These are phyloP conservation scores for Trichoderma semiorbis DNA, from an alignment of 2,329 filamentous ascomycete genomes.

Conservation along the genomic window DNA sequence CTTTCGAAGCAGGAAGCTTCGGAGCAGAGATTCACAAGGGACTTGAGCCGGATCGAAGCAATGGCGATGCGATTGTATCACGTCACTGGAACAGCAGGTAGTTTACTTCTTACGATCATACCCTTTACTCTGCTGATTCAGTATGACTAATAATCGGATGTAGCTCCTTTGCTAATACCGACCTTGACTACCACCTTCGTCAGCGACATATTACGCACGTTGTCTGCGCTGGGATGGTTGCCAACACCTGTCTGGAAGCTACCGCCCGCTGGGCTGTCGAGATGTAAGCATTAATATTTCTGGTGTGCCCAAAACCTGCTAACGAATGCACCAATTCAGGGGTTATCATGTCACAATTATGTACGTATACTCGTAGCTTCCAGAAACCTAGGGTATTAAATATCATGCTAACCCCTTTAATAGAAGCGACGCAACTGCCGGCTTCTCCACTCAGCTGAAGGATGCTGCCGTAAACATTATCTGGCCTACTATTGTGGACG, in stretches of 20 bases:
- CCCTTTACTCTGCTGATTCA: background rate
- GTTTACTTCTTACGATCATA: background rate
- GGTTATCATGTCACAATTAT: constrained; percentile 17
- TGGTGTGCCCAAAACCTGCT: background rate
- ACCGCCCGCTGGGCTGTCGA: constrained; percentile 22
- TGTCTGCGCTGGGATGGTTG: constrained; percentile 20
- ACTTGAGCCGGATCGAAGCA: constrained; percentile 19
- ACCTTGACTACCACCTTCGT: constrained; percentile 12
- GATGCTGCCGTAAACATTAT: constrained; percentile 12
- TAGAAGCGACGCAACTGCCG: constrained; percentile 16
- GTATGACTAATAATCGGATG: background rate
- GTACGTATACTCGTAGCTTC: background rate
- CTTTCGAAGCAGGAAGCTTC: constrained; percentile 19
- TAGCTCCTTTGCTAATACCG: constrained; percentile 11
- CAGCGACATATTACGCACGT: constrained; percentile 20
- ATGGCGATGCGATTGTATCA: constrained; percentile 21
- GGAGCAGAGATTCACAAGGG: constrained; percentile 21
- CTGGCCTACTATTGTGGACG: constrained; percentile 18
- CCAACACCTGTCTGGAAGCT: constrained; percentile 22
- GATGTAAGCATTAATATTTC: constrained; percentile 1
- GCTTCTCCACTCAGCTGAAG: constrained; percentile 8
- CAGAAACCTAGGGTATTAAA: no score
- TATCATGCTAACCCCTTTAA: background rate
- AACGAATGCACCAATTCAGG: background rate
- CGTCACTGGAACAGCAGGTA: constrained; percentile 18